phyloP scores from a whole-genome alignment of 2,329 filamentous ascomycete genomes.

The Neonectria sp. region DNA sequence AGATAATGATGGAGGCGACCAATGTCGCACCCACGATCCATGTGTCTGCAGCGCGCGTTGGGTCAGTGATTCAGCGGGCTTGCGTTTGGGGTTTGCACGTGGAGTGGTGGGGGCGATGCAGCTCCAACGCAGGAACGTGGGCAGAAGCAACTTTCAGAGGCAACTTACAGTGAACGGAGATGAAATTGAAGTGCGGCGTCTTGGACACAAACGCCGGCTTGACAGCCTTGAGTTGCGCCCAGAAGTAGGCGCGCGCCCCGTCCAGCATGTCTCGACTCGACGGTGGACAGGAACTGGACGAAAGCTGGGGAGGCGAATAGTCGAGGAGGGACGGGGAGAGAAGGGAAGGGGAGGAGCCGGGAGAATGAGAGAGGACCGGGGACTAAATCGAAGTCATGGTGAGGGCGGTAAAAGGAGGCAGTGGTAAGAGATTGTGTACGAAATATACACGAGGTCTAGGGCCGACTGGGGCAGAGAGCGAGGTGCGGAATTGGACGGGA shows the following conservation, averaged over 20 bases:
- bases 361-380: background rate
- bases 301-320: conserved; percentile 14
- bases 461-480: conserved; percentile 8
- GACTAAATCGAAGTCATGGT: conserved; percentile 24
- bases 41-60: conserved; percentile 68
- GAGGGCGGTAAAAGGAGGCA: conserved; percentile 10
- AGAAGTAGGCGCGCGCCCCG: conserved; percentile 51
- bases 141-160: background rate
- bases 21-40: conserved; percentile 85
- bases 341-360: background rate
- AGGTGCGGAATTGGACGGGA: conserved; percentile 10
- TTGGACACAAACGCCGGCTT: conserved; percentile 72
- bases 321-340: background rate
- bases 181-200: conserved; percentile 84
- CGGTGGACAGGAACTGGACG: conserved; percentile 20
- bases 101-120: conserved; percentile 32
- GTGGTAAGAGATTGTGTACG: background rate
- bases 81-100: conserved; percentile 32
- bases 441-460: conserved; percentile 16
- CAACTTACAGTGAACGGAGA: conserved; percentile 81
- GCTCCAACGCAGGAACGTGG: conserved; percentile 2
- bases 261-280: conserved; percentile 53
- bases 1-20: conserved; percentile 84
- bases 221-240: conserved; percentile 63
- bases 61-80: conserved; percentile 37